Evolutionary conservation across 2,329 filamentous ascomycete genomes (phyloP).

Genomic region (Verticillium dahliae): DNA sequence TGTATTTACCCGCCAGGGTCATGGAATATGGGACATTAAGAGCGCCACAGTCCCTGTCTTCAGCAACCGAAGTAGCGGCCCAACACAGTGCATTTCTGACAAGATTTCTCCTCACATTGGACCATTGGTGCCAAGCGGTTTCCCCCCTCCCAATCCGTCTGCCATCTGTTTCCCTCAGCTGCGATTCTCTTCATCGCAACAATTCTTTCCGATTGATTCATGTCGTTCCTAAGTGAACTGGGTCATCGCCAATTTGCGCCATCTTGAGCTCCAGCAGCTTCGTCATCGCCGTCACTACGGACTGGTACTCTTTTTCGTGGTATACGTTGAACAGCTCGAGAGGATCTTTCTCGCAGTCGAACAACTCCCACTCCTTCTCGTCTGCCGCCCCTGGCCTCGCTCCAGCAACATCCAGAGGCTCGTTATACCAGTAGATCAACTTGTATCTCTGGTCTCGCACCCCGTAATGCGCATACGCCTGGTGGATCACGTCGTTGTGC

Average conservation of each 20-base stretch:
- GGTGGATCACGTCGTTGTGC: slow-evolving; percentile 42
- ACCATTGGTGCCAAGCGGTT: no score
- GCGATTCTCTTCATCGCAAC: neutral
- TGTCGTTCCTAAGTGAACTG: slow-evolving; percentile 17
- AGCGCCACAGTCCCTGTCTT: neutral
- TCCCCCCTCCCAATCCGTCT: no score
- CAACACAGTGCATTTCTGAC: neutral
- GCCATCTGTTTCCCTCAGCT: no score
- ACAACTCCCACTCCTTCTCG: slow-evolving; percentile 46
- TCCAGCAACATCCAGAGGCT: slow-evolving; percentile 37
- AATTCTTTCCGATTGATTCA: neutral
- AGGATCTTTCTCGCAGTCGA: slow-evolving; percentile 43
- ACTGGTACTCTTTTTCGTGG: slow-evolving; percentile 24
- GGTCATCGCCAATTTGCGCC: slow-evolving; percentile 42
- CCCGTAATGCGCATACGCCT: slow-evolving; percentile 45
- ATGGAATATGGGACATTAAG: neutral
- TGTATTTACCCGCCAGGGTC: neutral
- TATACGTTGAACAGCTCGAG: slow-evolving; percentile 43
- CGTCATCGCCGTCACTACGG: slow-evolving; percentile 32
- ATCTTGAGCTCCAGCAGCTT: slow-evolving; percentile 39
- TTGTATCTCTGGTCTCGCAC: slow-evolving; percentile 45
- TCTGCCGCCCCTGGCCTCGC: slow-evolving; percentile 30
- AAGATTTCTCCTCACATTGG: no score
- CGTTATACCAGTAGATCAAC: slow-evolving; percentile 52
- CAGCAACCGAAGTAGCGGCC: neutral